Conservation (phyloP, 1,284 basidiomycete genomes). For the Takashimella tepidaria region DNA sequence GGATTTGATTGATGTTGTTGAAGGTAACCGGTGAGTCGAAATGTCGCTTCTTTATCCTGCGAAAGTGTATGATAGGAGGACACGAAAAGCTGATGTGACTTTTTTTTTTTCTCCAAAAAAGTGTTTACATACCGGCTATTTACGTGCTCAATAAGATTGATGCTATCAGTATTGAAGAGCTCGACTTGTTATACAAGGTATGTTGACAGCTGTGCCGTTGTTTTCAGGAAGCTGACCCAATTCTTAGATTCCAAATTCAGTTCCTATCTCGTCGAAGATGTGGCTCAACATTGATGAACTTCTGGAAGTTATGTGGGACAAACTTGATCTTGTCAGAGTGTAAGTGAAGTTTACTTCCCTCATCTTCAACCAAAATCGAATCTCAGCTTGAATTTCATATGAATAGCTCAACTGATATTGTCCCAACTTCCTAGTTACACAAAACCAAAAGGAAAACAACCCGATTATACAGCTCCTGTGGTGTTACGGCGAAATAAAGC, state of each 20-base stretch:
- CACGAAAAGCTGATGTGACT: background rate
- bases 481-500: slow-evolving; percentile 57
- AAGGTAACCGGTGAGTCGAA: slow-evolving; percentile 69
- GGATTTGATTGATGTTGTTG: slow-evolving; percentile 94
- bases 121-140: slow-evolving; percentile 88
- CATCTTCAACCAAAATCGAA: background rate
- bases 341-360: slow-evolving; percentile 40
- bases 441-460: slow-evolving; percentile 82
- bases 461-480: slow-evolving; percentile 71
- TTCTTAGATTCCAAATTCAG: background rate
- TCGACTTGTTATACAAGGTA: slow-evolving; percentile 73
- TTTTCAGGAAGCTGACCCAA: background rate
- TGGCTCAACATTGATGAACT: slow-evolving; percentile 98
- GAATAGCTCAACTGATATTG: too few species aligned
- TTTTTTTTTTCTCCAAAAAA: slow-evolving; percentile 35
- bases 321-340: slow-evolving; percentile 80
- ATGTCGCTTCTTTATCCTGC: background rate
- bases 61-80: background rate
- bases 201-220: background rate
- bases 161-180: slow-evolving; percentile 96
- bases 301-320: slow-evolving; percentile 82
- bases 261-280: slow-evolving; percentile 56
- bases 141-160: slow-evolving; percentile 85
- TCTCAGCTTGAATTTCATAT: too few species aligned
- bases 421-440: slow-evolving; percentile 57